Evolutionary conservation across 164 flowering plant species (phyloP).

Genomic region (grape (Vitis vinifera)): ASM3070453v1 NC_081806.1:1888001-1888500

Average conservation of each 20-base stretch:
- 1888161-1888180: too few species aligned
- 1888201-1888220: too few species aligned
- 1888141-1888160: too few species aligned
- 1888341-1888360: conserved; percentile 36
- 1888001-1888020: too few species aligned
- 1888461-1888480: conserved; percentile 52
- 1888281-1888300: conserved; percentile 34
- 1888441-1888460: conserved; percentile 47
- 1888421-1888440: conserved; percentile 21
- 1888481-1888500: conserved; percentile 57
- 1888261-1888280: neutral
- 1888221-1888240: neutral
- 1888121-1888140: too few species aligned
- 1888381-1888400: conserved; percentile 23
- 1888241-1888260: conserved; percentile 1
- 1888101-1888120: too few species aligned
- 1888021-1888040: too few species aligned
- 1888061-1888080: too few species aligned
- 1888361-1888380: conserved; percentile 18
- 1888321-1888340: conserved; percentile 44
- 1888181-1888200: too few species aligned
- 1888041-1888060: too few species aligned
- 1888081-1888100: too few species aligned
- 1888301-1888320: conserved; percentile 27
- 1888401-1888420: conserved; percentile 15